Evolutionary conservation across 2,329 filamentous ascomycete species (phyloP), one percentile per base, ranked within the genome.

Genomic region (Colletotrichum aenigma): DNA sequence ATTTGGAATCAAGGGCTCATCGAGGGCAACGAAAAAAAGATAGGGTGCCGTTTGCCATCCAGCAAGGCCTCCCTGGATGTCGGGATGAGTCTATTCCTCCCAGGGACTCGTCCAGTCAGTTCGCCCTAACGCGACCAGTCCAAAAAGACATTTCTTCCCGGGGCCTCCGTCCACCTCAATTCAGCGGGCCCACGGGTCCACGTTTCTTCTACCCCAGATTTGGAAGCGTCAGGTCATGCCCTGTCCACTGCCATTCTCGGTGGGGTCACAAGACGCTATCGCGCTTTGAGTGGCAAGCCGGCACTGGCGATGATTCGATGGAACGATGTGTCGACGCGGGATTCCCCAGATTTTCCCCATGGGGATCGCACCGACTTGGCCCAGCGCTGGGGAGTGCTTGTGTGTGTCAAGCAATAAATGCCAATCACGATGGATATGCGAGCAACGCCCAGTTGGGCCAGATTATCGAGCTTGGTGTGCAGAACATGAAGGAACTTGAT

Each of bases 231-330:
- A 10, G 62, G 24, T 43, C 67, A 75, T 58, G 61, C 61, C n/a
- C 61, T 66, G 34, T 38, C 18, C 55, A 34, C 15, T 64, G 34
- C 38, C 38, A 48, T 36, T 24, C 6, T 62, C 38, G 52, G 73
- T 72, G 73, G 73, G 64, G 64, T 64, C 73, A 72, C 32, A 26
- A 75, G 72, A 58, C 16, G n/a, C 24, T 21, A 30, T 61, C 34
- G 12, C 65, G 16, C 28, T 3, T 7, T 7, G 52, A 12, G 28
- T 52, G 48, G 32, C 28, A 24, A 61, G 21, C 18, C 66, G 48
- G 30, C n/a, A 38, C 36, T 56, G 30, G 48, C 21, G 6, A 24
- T 55, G 52, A 62, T 75, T 75, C 61, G 61, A 71, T 60, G 21
- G 52, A 61, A 16, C 7, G 61, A 66, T 24, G 7, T 13, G 15